Percentiles rank a stretch among this genome's conserved stretches.
Conservation (phyloP, 371 early-diverging fungal species). For the Blakeslea trispora region DNA sequence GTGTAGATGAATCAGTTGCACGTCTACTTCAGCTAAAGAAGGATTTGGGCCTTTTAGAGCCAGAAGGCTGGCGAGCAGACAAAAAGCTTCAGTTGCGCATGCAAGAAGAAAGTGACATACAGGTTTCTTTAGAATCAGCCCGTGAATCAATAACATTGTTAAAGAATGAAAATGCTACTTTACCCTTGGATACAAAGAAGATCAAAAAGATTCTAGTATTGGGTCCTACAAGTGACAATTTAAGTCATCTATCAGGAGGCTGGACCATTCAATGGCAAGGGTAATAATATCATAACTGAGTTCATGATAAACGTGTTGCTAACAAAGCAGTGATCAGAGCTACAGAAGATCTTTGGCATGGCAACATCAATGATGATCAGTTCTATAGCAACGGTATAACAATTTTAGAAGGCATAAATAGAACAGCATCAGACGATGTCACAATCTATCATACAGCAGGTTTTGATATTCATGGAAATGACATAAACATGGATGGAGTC, state of each 20-base stretch:
- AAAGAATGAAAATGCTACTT: conserved; percentile 48
- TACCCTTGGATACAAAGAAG: conserved; percentile 41
- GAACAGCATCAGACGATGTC: conserved; percentile 37
- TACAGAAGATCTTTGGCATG: conserved; percentile 42
- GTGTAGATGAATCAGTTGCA: conserved; percentile 56
- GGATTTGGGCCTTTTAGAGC: conserved; percentile 61
- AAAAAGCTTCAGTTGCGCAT: conserved; percentile 29
- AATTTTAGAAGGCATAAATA: conserved; percentile 44
- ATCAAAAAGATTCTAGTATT: conserved; percentile 45
- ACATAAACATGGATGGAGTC: conserved; percentile 34
- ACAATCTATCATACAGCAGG: conserved; percentile 35
- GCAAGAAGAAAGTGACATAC: conserved; percentile 45
- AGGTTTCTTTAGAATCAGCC: conserved; percentile 49
- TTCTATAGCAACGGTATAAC: conserved; percentile 52
- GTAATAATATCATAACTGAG: conserved; percentile 1
- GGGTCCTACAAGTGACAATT: conserved; percentile 50
- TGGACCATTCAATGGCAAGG: conserved; percentile 67
- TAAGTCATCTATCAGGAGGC: conserved; percentile 54
- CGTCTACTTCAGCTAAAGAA: conserved; percentile 58
- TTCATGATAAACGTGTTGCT: background rate
- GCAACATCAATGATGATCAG: conserved; percentile 44
- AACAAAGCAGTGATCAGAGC: conserved; percentile 12
- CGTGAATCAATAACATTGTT: conserved; percentile 63
- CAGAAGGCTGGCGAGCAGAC: conserved; percentile 44
- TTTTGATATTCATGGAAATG: conserved; percentile 29